Percentiles rank a stretch among this genome's conserved stretches.
Conservation (phyloP, 2,329 filamentous ascomycete species). For the Bertia moriformis region DNA sequence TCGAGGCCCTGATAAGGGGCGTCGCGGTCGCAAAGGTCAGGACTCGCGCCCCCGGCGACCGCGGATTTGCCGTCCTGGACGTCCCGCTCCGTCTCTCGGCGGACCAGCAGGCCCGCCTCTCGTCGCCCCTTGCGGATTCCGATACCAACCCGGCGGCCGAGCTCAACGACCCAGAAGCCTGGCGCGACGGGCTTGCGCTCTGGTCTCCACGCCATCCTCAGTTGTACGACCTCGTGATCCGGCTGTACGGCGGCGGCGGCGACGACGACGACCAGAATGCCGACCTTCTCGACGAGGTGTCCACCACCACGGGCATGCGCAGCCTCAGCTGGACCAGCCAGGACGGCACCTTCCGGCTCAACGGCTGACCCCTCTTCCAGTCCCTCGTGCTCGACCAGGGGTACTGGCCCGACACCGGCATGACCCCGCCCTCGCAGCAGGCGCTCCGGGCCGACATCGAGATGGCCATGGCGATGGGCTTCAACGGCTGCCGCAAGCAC, state of each 20-base stretch:
- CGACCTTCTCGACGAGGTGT: slow-evolving; percentile 39
- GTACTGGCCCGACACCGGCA: slow-evolving; percentile 45
- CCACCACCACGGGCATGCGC: slow-evolving; percentile 46
- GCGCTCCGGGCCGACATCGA: slow-evolving; percentile 35
- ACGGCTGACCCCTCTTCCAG: slow-evolving; percentile 44
- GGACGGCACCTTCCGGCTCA: slow-evolving; percentile 43
- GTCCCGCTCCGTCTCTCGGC: slow-evolving; percentile 30
- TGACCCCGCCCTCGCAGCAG: slow-evolving; percentile 36
- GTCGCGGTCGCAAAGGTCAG: slow-evolving; percentile 26
- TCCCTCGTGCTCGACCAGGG: slow-evolving; percentile 45
- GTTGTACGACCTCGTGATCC: slow-evolving; percentile 38
- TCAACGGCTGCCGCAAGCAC: slow-evolving; percentile 51
- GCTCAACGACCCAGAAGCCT: slow-evolving; percentile 13
- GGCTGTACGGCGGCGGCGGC: no score
- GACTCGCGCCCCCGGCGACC: slow-evolving; percentile 29
- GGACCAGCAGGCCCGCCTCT: slow-evolving; percentile 22
- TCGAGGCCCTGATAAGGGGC: slow-evolving; percentile 36
- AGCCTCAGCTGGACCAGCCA: slow-evolving; percentile 41
- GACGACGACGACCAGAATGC: slow-evolving; percentile 19
- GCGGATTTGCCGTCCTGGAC: slow-evolving; percentile 28
- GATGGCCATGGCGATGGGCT: slow-evolving; percentile 42
- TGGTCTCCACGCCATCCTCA: slow-evolving; percentile 45
- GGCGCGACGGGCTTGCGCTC: slow-evolving; percentile 42
- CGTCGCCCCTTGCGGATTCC: slow-evolving; percentile 16
- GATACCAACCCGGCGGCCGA: no score